These are phyloP conservation scores for Xylariaceae sp. DNA, from an alignment of 2,329 filamentous ascomycete genomes.

Conservation along the genomic window DNA sequence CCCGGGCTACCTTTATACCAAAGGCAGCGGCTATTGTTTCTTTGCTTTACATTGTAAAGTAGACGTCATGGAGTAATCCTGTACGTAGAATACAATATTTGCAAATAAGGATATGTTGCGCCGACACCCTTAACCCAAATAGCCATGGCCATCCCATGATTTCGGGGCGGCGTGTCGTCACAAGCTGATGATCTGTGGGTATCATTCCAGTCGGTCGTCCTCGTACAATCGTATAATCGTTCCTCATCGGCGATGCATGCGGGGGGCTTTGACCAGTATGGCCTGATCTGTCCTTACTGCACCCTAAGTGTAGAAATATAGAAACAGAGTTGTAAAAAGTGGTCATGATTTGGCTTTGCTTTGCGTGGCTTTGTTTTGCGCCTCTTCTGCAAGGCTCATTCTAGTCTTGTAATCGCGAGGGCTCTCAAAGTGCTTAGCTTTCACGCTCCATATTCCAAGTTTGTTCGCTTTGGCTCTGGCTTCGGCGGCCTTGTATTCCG, in stretches of 20 bases:
- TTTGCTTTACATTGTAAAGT: too few species aligned
- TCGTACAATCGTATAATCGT: neutral
- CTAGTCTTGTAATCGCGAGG: slow-evolving; percentile 80
- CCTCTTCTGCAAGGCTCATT: slow-evolving; percentile 35
- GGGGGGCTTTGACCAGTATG: neutral
- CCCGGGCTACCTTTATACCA: too few species aligned
- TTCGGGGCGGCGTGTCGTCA: neutral
- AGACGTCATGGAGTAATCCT: too few species aligned
- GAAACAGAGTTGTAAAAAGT: neutral
- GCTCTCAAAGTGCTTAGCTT: slow-evolving; percentile 65
- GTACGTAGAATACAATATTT: too few species aligned
- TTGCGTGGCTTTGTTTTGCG: slow-evolving; percentile 18
- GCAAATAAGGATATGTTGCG: neutral
- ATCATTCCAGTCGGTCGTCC: neutral
- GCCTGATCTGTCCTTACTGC: neutral
- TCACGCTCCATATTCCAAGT: slow-evolving; percentile 71
- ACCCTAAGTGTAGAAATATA: neutral
- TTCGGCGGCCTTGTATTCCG: slow-evolving; percentile 63
- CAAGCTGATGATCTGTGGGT: neutral
- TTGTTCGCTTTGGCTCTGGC: slow-evolving; percentile 60
- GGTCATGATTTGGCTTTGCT: slow-evolving; percentile 19
- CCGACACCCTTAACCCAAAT: neutral
- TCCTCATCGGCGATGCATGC: slow-evolving; percentile 3
- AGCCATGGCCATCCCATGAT: neutral
- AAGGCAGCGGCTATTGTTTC: too few species aligned